Percentiles rank a stretch among this genome's conserved stretches.
Evolutionary conservation across 192 early-diverging fungal species (phyloP).

Genomic region (Backusella tarrabulga): DNA sequence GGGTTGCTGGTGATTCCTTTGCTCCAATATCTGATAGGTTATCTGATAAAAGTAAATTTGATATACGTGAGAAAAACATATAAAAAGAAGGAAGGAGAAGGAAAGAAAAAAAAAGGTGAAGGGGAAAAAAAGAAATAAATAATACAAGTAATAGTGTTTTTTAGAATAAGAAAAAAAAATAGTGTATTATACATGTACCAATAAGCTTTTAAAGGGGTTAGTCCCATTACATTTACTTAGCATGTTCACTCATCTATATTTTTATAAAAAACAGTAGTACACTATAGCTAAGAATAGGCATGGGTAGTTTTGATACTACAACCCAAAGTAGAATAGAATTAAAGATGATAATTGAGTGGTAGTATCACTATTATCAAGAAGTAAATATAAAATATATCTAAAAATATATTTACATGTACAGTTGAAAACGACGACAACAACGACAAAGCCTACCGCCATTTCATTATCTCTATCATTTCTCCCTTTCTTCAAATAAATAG

Average conservation of each 20-base stretch:
- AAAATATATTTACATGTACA: background rate
- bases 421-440: background rate
- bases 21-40: constrained; percentile 4
- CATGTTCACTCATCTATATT: background rate
- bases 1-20: background rate
- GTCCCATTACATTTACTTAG: background rate
- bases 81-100: background rate
- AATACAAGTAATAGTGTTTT: background rate
- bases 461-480: background rate
- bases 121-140: background rate
- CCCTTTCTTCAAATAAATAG: background rate
- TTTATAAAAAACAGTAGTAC: background rate
- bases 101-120: background rate
- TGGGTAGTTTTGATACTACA: background rate
- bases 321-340: background rate
- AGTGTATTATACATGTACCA: too few relatives aligned
- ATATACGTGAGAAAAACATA: background rate
- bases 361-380: background rate
- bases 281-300: background rate
- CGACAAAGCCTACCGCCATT: background rate
- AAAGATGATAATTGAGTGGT: background rate
- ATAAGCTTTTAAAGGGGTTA: background rate
- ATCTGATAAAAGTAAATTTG: background rate
- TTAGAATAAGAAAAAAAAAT: background rate
- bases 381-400: background rate